Evolutionary conservation across 148 eudicot genomes (phyloP).

Genomic region (Rhododendron ovatum): DNA sequence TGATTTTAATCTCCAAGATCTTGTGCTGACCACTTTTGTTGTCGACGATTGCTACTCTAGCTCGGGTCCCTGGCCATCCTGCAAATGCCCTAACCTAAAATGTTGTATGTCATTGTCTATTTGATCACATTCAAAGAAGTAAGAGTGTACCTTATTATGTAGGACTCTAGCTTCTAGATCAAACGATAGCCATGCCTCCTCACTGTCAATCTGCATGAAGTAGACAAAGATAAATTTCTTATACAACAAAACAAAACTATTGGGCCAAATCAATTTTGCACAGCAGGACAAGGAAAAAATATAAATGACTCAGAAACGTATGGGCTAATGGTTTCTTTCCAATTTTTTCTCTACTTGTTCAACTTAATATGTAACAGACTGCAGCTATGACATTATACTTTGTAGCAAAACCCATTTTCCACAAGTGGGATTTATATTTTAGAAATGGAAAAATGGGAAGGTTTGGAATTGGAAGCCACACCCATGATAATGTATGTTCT

Average conservation of each 20-base stretch:
- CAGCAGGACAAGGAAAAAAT: no score
- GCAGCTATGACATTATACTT: background rate
- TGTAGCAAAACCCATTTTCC: background rate
- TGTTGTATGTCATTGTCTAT: conserved; percentile 36
- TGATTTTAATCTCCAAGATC: conserved; percentile 65
- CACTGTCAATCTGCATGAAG: conserved; percentile 61
- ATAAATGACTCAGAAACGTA: background rate
- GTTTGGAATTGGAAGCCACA: background rate
- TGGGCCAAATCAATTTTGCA: background rate
- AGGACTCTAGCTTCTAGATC: conserved; percentile 73
- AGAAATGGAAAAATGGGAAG: background rate
- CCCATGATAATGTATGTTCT: background rate
- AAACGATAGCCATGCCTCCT: conserved; percentile 87
- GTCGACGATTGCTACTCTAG: conserved; percentile 48
- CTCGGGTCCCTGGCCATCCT: conserved; percentile 99
- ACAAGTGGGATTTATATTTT: background rate
- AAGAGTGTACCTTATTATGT: conserved; percentile 74
- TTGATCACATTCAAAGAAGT: conserved; percentile 7
- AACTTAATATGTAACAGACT: background rate
- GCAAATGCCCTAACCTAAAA: conserved; percentile 96
- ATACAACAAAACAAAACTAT: background rate
- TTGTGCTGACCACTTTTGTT: conserved; percentile 28
- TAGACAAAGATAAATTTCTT: background rate
- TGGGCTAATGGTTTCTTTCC: background rate
- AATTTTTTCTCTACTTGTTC: background rate